Conservation (phyloP, 2,329 filamentous ascomycete genomes). For the Ceratocystis smalleyi region DNA sequence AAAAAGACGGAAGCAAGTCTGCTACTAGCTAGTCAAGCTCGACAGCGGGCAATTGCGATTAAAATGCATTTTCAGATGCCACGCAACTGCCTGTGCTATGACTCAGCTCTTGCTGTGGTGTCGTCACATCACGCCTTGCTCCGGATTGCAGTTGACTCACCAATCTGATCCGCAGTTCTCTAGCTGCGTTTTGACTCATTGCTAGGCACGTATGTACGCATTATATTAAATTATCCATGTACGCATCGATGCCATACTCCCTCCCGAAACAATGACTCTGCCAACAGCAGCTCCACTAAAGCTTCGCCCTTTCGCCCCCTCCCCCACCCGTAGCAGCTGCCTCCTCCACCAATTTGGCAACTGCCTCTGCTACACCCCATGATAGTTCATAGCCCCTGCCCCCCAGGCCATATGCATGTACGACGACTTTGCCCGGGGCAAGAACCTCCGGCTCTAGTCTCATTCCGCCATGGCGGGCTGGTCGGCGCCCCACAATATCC, state of each 20-base stretch:
- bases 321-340: neutral
- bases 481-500: slow-evolving; percentile 33
- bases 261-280: neutral
- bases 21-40: neutral
- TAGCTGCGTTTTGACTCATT: neutral
- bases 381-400: slow-evolving; percentile 47
- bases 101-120: neutral
- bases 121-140: neutral
- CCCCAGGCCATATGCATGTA: slow-evolving; percentile 46
- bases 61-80: neutral
- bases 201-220: too few species aligned
- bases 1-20: neutral
- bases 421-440: slow-evolving; percentile 19
- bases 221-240: too few species aligned
- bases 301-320: neutral
- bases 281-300: slow-evolving; percentile 1
- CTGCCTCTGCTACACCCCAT: slow-evolving; percentile 41
- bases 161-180: neutral
- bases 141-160: neutral
- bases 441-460: slow-evolving; percentile 36
- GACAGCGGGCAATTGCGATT: neutral
- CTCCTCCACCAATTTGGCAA: slow-evolving; percentile 26
- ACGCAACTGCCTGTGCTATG: neutral
- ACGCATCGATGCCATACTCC: neutral
- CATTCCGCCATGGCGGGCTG: slow-evolving; percentile 33